Evolutionary conservation across 106 monocot species (phyloP).

Genomic region (Phalaenopsis aphrodite): DNA sequence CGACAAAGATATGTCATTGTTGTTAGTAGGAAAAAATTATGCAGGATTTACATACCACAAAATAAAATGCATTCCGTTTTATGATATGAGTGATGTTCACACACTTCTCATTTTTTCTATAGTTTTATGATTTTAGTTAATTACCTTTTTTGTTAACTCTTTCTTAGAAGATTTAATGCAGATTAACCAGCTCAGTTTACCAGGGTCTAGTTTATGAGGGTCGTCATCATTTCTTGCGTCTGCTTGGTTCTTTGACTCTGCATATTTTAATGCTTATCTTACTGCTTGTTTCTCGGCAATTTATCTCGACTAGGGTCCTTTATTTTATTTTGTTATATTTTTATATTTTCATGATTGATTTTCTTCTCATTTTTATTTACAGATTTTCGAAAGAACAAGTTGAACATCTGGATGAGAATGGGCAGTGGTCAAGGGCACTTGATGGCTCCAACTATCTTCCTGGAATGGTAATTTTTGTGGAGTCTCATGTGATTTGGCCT

Average conservation of each 20-base stretch:
- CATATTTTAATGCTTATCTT: not conserved
- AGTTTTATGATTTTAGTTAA: too few species aligned
- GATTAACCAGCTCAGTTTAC: not conserved
- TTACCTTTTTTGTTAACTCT: too few species aligned
- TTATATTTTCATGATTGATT: not conserved
- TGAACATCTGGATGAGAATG: slow-evolving; percentile 74
- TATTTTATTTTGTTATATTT: not conserved
- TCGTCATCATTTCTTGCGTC: not conserved
- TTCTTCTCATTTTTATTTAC: slow-evolving; percentile 2
- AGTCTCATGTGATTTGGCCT: not conserved
- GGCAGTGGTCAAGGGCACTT: slow-evolving; percentile 97
- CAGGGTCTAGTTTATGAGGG: not conserved
- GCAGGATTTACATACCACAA: too few species aligned
- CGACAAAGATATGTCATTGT: too few species aligned
- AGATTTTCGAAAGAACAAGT: slow-evolving; percentile 83
- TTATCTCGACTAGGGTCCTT: not conserved
- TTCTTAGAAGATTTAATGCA: not conserved
- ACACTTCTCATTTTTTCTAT: too few species aligned
- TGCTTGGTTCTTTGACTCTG: not conserved
- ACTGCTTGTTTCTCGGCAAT: not conserved
- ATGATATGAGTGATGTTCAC: too few species aligned
- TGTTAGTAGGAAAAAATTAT: too few species aligned
- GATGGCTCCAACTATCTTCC: slow-evolving; percentile 99
- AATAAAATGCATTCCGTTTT: too few species aligned
- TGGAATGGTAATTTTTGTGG: slow-evolving; percentile 70